Evolutionary conservation across 768 basidiomycete species (phyloP).

Genomic region (Russula olivacea): DNA sequence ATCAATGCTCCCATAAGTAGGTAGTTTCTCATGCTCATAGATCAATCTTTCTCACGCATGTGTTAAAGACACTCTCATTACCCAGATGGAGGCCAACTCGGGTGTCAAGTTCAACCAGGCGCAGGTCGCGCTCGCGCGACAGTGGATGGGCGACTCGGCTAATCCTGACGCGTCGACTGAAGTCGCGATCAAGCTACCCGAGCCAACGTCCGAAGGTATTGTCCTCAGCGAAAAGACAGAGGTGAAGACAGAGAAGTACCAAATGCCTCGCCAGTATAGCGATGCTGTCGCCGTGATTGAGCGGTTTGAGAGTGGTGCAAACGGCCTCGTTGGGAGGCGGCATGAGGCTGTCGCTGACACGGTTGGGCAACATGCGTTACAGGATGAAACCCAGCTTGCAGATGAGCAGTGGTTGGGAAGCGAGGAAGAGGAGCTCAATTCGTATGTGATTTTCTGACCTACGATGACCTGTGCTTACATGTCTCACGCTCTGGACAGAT

Average conservation of each 20-base stretch:
- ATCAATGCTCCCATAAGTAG: conserved; percentile 71
- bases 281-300: conserved; percentile 65
- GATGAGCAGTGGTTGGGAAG: conserved; percentile 84
- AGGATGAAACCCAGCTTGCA: conserved; percentile 52
- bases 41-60: not conserved
- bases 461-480: not conserved
- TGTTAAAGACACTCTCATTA: conserved; percentile 44
- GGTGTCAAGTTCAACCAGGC: conserved; percentile 81
- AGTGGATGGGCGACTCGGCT: conserved; percentile 55
- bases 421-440: conserved; percentile 73
- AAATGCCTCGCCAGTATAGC: conserved; percentile 58
- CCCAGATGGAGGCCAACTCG: conserved; percentile 63
- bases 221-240: conserved; percentile 48
- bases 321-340: conserved; percentile 37
- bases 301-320: conserved; percentile 65
- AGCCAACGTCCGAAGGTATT: conserved; percentile 45
- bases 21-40: conserved; percentile 20
- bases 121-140: conserved; percentile 74
- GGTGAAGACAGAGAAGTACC: conserved; percentile 54
- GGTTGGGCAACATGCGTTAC: conserved; percentile 75
- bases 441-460: conserved; percentile 43
- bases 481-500: conserved; percentile 41
- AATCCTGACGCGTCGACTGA: conserved; percentile 39
- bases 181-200: conserved; percentile 53
- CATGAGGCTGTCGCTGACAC: conserved; percentile 66